Evolutionary conservation across 2,329 filamentous ascomycete species (phyloP).

Genomic region (Clonostachys chloroleuca): DNA sequence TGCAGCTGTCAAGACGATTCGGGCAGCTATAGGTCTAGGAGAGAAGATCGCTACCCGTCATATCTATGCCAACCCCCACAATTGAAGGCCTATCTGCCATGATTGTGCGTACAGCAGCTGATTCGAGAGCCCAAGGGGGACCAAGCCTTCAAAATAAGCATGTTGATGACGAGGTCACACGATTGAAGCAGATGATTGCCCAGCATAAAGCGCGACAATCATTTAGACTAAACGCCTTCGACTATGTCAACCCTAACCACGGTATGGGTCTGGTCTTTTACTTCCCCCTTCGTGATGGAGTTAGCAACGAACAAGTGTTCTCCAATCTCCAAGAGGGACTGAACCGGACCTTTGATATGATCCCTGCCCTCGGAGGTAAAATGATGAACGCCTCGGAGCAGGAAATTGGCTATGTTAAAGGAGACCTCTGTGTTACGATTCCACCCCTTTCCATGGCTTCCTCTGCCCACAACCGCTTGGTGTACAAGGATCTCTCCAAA

Average conservation of each 20-base stretch:
- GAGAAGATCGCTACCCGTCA: conserved; percentile 1
- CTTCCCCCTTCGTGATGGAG: conserved; percentile 19
- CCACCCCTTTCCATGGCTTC: conserved; percentile 6
- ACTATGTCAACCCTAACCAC: conserved; percentile 21
- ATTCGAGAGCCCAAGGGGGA: too few relatives aligned
- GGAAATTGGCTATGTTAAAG: conserved; percentile 14
- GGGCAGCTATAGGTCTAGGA: conserved; percentile 16
- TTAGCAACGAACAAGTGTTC: conserved; percentile 19
- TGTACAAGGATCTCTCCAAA: conserved; percentile 16
- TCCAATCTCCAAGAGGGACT: conserved; percentile 23
- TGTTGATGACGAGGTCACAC: too few relatives aligned
- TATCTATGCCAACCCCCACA: background rate
- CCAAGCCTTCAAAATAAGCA: too few relatives aligned
- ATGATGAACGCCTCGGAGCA: conserved; percentile 20
- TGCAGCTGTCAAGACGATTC: conserved; percentile 19
- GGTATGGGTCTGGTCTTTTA: conserved; percentile 24
- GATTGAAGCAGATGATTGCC: conserved; percentile 7
- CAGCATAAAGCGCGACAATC: conserved; percentile 17
- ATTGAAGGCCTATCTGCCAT: too few relatives aligned
- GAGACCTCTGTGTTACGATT: conserved; percentile 12
- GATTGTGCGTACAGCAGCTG: too few relatives aligned
- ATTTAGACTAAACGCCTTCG: conserved; percentile 20
- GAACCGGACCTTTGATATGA: conserved; percentile 21
- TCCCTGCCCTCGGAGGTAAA: conserved; percentile 27
- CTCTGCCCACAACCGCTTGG: conserved; percentile 6